phyloP scores from a whole-genome alignment of 1,139 yeast species.

The Debaryomycetaceae sp. region DNA sequence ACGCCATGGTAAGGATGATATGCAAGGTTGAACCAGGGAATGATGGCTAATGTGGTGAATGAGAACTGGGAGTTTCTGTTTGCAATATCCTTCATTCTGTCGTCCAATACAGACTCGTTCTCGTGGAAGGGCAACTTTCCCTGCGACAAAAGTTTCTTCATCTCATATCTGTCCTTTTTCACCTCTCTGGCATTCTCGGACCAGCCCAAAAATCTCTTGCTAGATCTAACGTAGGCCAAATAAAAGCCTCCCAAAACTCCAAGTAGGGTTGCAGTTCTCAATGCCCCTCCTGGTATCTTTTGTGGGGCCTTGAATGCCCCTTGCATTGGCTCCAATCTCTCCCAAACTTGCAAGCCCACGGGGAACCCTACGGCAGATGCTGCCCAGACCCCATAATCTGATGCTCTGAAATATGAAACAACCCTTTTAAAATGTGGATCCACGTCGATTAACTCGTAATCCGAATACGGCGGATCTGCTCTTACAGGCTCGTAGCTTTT shows the following conservation, averaged over 20 bases:
- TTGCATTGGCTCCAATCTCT: slow-evolving; percentile 57
- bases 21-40: slow-evolving; percentile 84
- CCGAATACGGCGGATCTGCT: slow-evolving; percentile 41
- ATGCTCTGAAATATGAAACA: slow-evolving; percentile 64
- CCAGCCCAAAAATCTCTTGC: slow-evolving; percentile 77
- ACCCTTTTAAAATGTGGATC: slow-evolving; percentile 79
- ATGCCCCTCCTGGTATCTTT: slow-evolving; percentile 53
- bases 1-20: slow-evolving; percentile 84
- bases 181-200: slow-evolving; percentile 74
- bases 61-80: slow-evolving; percentile 80
- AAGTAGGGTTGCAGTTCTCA: slow-evolving; percentile 57
- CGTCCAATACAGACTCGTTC: slow-evolving; percentile 58
- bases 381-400: slow-evolving; percentile 67
- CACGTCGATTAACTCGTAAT: slow-evolving; percentile 61
- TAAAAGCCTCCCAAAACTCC: slow-evolving; percentile 74
- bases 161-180: slow-evolving; percentile 67
- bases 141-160: slow-evolving; percentile 61
- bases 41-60: slow-evolving; percentile 53
- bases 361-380: slow-evolving; percentile 66
- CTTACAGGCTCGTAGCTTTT: slow-evolving; percentile 42
- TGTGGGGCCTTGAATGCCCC: slow-evolving; percentile 56
- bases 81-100: slow-evolving; percentile 72
- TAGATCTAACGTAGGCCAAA: slow-evolving; percentile 61
- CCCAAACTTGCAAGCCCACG: slow-evolving; percentile 55
- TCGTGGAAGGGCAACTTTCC: slow-evolving; percentile 66